These are phyloP conservation scores for Aspergillus candidus DNA, from an alignment of 2,329 filamentous ascomycete genomes.

Conservation along the genomic window DNA sequence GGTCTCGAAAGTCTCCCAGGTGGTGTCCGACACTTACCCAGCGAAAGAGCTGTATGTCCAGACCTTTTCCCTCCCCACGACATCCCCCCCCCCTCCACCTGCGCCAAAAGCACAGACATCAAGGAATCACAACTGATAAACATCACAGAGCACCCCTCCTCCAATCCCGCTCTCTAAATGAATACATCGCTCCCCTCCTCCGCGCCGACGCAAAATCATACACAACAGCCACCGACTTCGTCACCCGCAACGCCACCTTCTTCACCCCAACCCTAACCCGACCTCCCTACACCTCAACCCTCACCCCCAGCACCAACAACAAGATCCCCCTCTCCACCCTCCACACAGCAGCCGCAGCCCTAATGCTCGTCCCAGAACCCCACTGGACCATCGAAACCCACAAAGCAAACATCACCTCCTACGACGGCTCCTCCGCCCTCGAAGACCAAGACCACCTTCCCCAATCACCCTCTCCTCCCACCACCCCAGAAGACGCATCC, in stretches of 20 bases:
- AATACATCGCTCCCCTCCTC: slow-evolving; percentile 49
- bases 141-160: slow-evolving; percentile 22
- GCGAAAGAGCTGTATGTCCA: slow-evolving; percentile 25
- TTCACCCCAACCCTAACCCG: slow-evolving; percentile 41
- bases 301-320: slow-evolving; percentile 9
- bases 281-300: slow-evolving; percentile 18
- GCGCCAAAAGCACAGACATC: neutral
- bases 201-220: slow-evolving; percentile 53
- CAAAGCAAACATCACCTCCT: slow-evolving; percentile 34
- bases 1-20: slow-evolving; percentile 29
- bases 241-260: slow-evolving; percentile 53
- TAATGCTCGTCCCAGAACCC: slow-evolving; percentile 36
- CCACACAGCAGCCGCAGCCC: slow-evolving; percentile 40
- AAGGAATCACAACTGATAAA: slow-evolving; percentile 4
- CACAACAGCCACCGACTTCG: slow-evolving; percentile 50
- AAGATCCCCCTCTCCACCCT: slow-evolving; percentile 31
- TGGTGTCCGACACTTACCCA: slow-evolving; percentile 19
- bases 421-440: slow-evolving; percentile 21
- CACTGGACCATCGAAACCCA: slow-evolving; percentile 39
- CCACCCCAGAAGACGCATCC: slow-evolving; percentile 19
- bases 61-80: no score
- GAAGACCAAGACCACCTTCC: no score
- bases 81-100: slow-evolving; percentile 3
- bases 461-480: neutral
- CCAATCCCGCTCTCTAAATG: slow-evolving; percentile 32